Conservation (phyloP, 1,284 basidiomycete genomes). For the Erythrobasidium hasegawianum region DNA sequence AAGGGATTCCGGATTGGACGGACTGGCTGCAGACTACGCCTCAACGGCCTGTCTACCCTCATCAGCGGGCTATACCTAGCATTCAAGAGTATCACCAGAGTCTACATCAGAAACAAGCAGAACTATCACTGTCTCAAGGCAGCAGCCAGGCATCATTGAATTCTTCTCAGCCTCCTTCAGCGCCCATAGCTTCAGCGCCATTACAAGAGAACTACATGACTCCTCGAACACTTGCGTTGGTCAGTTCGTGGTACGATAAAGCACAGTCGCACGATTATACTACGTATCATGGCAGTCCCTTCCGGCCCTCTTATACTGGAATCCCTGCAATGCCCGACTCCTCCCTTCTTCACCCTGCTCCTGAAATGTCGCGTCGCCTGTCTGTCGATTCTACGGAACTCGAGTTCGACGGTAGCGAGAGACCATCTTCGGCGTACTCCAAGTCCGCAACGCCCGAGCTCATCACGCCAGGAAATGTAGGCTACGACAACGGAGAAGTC, state of each 20-base stretch:
- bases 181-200: too few species aligned
- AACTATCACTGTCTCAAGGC: not conserved
- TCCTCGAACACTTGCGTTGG: not conserved
- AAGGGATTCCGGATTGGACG: conserved; percentile 18
- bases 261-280: not conserved
- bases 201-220: not conserved
- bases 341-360: too few species aligned
- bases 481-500: too few species aligned
- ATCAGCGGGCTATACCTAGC: not conserved
- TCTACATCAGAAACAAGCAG: not conserved
- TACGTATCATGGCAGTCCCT: not conserved
- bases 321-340: not conserved
- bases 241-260: not conserved
- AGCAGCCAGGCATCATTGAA: not conserved
- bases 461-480: too few species aligned
- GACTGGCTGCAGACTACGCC: conserved; percentile 28
- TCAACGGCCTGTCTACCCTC: conserved; percentile 1
- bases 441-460: too few species aligned
- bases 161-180: not conserved
- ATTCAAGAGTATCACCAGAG: conserved; percentile 1
- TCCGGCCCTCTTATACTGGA: not conserved
- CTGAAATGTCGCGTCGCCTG: too few species aligned
- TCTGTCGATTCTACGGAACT: too few species aligned
- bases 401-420: too few species aligned
- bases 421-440: too few species aligned